Conservation (phyloP, 805 yeast genomes). For the Spathaspora gorwiae region DNA sequence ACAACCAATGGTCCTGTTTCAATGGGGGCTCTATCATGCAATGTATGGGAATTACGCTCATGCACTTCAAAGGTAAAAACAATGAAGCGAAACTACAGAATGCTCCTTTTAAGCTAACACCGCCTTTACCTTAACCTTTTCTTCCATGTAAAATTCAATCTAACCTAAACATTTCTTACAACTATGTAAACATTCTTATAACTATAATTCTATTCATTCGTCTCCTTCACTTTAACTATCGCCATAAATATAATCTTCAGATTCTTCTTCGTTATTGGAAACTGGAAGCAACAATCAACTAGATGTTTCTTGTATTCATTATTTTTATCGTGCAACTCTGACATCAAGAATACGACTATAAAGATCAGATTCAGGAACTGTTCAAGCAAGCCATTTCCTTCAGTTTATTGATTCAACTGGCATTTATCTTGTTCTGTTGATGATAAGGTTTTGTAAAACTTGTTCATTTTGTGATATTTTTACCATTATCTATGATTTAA, state of each 20-base stretch:
- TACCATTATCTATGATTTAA: background rate
- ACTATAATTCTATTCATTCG: background rate
- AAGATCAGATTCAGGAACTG: conserved; percentile 48
- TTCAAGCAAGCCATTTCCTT: conserved; percentile 7
- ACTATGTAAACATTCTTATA: no score
- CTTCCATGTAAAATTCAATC: no score
- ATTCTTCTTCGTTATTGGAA: conserved; percentile 69
- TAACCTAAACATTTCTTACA: no score
- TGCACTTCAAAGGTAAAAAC: no score
- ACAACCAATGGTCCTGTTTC: no score
- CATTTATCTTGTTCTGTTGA: background rate
- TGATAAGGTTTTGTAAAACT: background rate
- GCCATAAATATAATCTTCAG: conserved; percentile 54
- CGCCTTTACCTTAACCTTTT: no score
- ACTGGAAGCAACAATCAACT: conserved; percentile 51
- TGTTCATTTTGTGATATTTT: background rate
- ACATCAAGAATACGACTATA: conserved; percentile 73
- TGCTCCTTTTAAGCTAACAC: no score
- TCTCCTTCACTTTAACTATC: conserved; percentile 31
- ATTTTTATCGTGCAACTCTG: conserved; percentile 71
- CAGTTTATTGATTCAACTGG: conserved; percentile 7
- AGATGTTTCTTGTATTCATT: conserved; percentile 51
- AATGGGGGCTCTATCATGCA: no score
- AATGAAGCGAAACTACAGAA: no score
- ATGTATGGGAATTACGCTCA: no score